Base-by-base conservation (phyloP, 2,329 filamentous ascomycete genomes). In the Alternaria triticimaculans region DNA sequence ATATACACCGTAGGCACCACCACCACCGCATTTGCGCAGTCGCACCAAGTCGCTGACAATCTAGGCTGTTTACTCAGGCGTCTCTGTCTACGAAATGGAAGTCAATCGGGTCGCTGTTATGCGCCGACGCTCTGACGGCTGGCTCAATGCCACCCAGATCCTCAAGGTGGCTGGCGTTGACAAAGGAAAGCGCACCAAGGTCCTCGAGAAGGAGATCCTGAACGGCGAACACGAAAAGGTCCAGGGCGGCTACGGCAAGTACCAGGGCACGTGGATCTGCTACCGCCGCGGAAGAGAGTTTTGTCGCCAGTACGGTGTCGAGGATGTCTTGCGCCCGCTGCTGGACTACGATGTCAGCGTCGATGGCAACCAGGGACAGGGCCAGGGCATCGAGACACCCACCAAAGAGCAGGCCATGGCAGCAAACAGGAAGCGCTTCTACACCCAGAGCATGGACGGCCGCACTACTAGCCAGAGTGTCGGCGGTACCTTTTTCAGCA, bases 361-460 rank as follows among this genome's bases (percentile, higher is more conserved):
- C 70, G 91, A 94, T 64, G 91, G 92, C 54, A 89, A 79, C 53
- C 78, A 89, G 54, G 90, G 91, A 60, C 88, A 89, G 54, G 90
- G 91, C 59, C 88, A 89, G 50, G 92, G 91, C 70, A 87, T 97
- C 72, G 95, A 98, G 74, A 98, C 96, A 0, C 96, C 96, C 0
- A 99, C 96, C 41, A 99, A 99, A 81, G 96, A 98, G 81, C 96
- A 98, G 81, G 96, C 96, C 64, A 97, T 98, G 94, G 96, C 96
- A 11, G 95, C 95, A 15, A 85, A 85, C 81, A 86, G 96, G 70
- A 98, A 99, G 80, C 89, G 95, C 69, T 89, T 97, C 81, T 98
- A 97, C 82, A 97, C 91, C 69, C 86, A 88, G 51, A 88, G 86
- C 49, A 84, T 88, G 57, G 93, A 97, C 62, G 88, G 86, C 53